These are phyloP conservation scores for Geotrichum klebahnii DNA, from an alignment of 1,139 yeast genomes.

Conservation along the genomic window DNA sequence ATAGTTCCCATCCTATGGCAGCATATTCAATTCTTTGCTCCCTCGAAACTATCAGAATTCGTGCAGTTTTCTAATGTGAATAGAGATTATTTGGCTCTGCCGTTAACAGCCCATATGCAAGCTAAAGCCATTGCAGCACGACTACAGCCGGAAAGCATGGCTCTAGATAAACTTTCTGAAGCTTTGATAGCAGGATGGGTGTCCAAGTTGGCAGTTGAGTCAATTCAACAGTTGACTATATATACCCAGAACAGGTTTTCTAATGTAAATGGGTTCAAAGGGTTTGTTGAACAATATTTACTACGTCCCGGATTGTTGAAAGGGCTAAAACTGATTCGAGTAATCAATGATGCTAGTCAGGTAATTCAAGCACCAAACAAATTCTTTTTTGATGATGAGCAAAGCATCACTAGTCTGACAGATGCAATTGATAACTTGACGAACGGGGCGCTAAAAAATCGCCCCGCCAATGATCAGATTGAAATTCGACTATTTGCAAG, in stretches of 20 bases:
- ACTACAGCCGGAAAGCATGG: not conserved
- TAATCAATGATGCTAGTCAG: slow-evolving; percentile 10
- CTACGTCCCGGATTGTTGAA: slow-evolving; percentile 1
- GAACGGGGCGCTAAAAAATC: not conserved
- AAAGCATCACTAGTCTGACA: not conserved
- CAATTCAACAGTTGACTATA: slow-evolving; percentile 8
- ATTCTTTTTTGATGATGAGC: slow-evolving; percentile 8
- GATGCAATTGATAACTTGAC: not conserved
- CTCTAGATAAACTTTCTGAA: not conserved
- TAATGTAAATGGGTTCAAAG: not conserved
- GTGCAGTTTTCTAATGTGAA: slow-evolving; percentile 3
- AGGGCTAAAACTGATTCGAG: not conserved
- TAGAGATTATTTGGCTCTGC: not conserved
- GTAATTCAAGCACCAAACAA: slow-evolving; percentile 3
- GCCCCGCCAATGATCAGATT: not conserved
- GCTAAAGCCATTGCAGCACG: slow-evolving; percentile 10
- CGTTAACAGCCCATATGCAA: not conserved
- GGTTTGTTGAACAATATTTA: not conserved
- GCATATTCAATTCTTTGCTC: slow-evolving; percentile 9
- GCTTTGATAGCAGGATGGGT: not conserved
- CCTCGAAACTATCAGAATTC: not conserved
- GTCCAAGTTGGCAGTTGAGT: slow-evolving; percentile 1
- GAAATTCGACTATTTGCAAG: slow-evolving; percentile 5
- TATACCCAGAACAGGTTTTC: slow-evolving; percentile 11
- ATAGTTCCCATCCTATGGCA: slow-evolving; percentile 11